Base-by-base conservation (phyloP, 139 green algal genomes). In the Chlorella sp. region DNA sequence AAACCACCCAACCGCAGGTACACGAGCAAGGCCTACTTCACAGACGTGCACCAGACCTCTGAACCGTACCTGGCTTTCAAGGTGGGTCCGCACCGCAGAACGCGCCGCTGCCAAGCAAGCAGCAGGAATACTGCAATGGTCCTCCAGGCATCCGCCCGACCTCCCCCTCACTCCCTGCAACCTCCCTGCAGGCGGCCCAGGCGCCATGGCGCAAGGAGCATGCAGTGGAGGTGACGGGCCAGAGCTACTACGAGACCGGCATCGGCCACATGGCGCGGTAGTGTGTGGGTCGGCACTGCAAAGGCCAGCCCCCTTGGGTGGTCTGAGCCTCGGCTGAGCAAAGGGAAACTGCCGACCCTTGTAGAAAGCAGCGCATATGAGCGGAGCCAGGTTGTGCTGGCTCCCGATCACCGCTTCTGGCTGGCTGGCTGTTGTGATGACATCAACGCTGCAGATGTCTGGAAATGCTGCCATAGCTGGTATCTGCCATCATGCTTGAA, bases 11-110 rank as follows among this genome's bases (percentile, higher is more conserved):
- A 26, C 48, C 16, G 36, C 81, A 85, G 81, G 20, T 88, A 88
- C 46, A 43, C 30, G 36, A 76, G 32, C 58, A 80, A 80, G 32
- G 76, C 36, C 1, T 82, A 76, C 40, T 88, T 81, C 58, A 73
- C 56, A 19, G 60, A 86, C 3, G 54, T 76, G 19, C 82, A 86
- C 56, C 70, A 73, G 26, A 74, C 72, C 32, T 76, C 54, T 8
- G 6, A 81, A 41, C 72, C 82, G 7, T 86, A 80, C 58, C 72
- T 86, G 43, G 56, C 38, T 16, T 86, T 86, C 72, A 86, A 86
- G 72, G 72, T 48, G 19, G 44, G 26, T 1, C 34, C 2, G 32
- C 20, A 65, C 20, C 14, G 34, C 20, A 5, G 36, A 38, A 16
- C 20, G 26, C 20, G 62, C 60, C 30, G 20, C 16, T 34, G 60